Conservation (phyloP, 305 asterid genomes). For the Plantago rigida region DNA sequence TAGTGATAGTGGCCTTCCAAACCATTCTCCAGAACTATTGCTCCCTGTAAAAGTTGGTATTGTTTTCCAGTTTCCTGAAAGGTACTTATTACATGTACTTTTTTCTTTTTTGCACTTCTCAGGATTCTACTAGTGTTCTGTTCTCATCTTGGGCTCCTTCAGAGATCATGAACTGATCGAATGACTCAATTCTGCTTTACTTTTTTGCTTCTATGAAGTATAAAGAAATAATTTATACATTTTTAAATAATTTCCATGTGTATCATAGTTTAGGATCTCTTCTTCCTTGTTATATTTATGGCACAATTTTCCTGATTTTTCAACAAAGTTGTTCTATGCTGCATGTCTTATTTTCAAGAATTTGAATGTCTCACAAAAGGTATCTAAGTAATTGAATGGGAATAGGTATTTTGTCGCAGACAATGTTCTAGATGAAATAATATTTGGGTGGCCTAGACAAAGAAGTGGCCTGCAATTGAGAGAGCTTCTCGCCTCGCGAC, state of each 20-base stretch:
- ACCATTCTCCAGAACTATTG: slow-evolving; percentile 44
- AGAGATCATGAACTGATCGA: too few species aligned
- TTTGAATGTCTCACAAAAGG: slow-evolving; percentile 22
- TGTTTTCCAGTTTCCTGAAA: slow-evolving; percentile 92
- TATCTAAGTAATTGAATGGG: slow-evolving; percentile 31
- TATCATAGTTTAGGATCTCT: slow-evolving; percentile 7
- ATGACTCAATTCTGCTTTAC: background rate
- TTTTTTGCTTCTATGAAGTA: slow-evolving; percentile 1
- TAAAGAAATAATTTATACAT: background rate
- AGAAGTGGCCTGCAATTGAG: slow-evolving; percentile 57
- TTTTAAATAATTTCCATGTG: slow-evolving; percentile 6
- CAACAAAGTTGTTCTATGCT: slow-evolving; percentile 9
- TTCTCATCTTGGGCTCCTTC: too few species aligned
- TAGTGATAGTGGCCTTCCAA: slow-evolving; percentile 49
- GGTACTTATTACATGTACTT: slow-evolving; percentile 39
- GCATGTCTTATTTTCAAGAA: slow-evolving; percentile 5
- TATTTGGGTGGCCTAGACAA: slow-evolving; percentile 94
- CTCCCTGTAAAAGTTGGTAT: slow-evolving; percentile 71
- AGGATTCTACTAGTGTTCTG: too few species aligned
- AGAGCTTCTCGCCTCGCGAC: slow-evolving; percentile 75
- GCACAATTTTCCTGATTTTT: slow-evolving; percentile 11
- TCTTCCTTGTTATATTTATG: slow-evolving; percentile 3
- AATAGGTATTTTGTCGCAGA: slow-evolving; percentile 79
- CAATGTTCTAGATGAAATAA: slow-evolving; percentile 75
- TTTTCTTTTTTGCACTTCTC: background rate